Percentiles rank a stretch among this genome's conserved stretches.
These are phyloP conservation scores for Volvox africanus DNA, from an alignment of 139 green algal genomes.

Conservation along the genomic window DNA sequence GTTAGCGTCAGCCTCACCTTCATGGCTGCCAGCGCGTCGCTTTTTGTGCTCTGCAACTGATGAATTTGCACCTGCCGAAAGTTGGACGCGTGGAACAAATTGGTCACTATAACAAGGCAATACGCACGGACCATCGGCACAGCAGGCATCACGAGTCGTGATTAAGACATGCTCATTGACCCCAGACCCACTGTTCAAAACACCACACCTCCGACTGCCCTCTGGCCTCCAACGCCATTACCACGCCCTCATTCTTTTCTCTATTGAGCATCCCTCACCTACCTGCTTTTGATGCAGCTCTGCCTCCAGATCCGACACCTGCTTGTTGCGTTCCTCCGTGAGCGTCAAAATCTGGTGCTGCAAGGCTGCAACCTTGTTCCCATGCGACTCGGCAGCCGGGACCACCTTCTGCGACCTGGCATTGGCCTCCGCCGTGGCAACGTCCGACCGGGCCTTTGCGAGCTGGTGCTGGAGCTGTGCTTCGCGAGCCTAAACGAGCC, in stretches of 20 bases:
- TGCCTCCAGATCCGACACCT: slow-evolving; percentile 47
- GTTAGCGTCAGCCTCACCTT: slow-evolving; percentile 12
- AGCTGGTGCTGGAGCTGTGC: slow-evolving; percentile 38
- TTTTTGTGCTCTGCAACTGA: slow-evolving; percentile 45
- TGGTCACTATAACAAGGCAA: neutral
- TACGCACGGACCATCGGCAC: too few species aligned
- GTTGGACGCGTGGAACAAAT: neutral
- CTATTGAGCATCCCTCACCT: neutral
- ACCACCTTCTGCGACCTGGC: neutral
- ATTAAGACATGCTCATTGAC: neutral
- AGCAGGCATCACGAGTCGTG: too few species aligned
- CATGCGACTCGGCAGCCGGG: neutral
- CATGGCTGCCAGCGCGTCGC: slow-evolving; percentile 25
- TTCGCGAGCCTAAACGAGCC: neutral
- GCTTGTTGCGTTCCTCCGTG: slow-evolving; percentile 38
- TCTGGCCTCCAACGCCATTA: neutral
- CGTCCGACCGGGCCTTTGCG: neutral
- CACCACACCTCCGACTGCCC: neutral
- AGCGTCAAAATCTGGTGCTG: slow-evolving; percentile 45
- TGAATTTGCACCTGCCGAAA: slow-evolving; percentile 16
- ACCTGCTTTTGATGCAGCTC: slow-evolving; percentile 45
- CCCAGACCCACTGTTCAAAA: neutral
- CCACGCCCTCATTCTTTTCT: neutral
- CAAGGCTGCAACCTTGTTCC: slow-evolving; percentile 16
- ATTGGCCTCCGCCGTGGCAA: slow-evolving; percentile 7